A percentile compares a stretch with the other conserved stretches of the same genome.
Evolutionary conservation across 352 stramenopile genomes (phyloP).

Genomic region (Phytopythium sindhum): DNA sequence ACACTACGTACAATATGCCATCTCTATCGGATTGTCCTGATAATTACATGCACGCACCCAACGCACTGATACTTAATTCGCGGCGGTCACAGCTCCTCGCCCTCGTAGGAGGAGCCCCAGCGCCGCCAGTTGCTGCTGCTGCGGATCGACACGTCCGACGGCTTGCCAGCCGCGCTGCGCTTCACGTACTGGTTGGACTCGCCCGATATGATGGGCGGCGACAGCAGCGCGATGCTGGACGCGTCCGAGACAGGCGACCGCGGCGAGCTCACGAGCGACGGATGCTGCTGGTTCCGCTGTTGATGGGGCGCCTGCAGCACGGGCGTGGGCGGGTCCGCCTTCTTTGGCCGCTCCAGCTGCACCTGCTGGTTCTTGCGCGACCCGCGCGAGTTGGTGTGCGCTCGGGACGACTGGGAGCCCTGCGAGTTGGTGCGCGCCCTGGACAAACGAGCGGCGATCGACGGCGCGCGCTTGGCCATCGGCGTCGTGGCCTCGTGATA

Average conservation of each 20-base stretch:
- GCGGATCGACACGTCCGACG: constrained; percentile 10
- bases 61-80: constrained; percentile 1
- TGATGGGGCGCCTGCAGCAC: constrained; percentile 29
- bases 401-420: not conserved
- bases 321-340: constrained; percentile 18
- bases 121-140: constrained; percentile 17
- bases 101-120: constrained; percentile 33
- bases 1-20: not conserved
- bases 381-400: constrained; percentile 1
- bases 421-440: constrained; percentile 2
- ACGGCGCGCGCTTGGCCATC: constrained; percentile 7
- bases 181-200: constrained; percentile 27
- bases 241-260: constrained; percentile 43
- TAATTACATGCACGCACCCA: not conserved
- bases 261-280: constrained; percentile 55
- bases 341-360: constrained; percentile 12
- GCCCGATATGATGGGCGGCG: constrained; percentile 27
- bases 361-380: not conserved
- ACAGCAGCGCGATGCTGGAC: constrained; percentile 66
- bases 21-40: not conserved
- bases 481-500: constrained; percentile 16
- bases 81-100: constrained; percentile 22
- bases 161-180: constrained; percentile 17
- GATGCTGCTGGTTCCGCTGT: constrained; percentile 11
- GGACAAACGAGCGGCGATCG: not conserved